A percentile compares a stretch with the other conserved stretches of the same genome.
Conservation (phyloP, 257 asterid species). For the Lycium barbarum region DNA sequence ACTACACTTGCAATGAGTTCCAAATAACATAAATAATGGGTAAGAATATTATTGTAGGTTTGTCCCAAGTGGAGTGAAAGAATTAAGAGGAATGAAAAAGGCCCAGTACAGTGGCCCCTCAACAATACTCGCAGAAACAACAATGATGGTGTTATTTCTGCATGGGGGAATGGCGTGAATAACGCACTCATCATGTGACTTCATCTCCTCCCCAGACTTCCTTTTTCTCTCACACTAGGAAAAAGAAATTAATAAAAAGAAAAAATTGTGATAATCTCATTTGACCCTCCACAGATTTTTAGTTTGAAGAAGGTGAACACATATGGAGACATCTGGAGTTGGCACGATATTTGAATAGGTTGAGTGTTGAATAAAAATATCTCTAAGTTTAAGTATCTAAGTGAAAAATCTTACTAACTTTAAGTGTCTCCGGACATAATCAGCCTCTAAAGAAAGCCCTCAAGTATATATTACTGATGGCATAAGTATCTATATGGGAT, state of each 20-base stretch:
- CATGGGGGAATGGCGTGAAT: slow-evolving; percentile 51
- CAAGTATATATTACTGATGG: no score
- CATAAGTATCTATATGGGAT: no score
- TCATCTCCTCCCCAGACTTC: neutral
- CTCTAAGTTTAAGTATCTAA: no score
- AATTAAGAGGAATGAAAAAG: neutral
- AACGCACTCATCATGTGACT: slow-evolving; percentile 40
- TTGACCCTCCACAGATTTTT: neutral
- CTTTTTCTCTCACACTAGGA: neutral
- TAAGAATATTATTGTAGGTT: slow-evolving; percentile 11
- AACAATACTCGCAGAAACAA: slow-evolving; percentile 5
- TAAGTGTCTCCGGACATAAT: no score
- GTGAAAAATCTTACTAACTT: no score
- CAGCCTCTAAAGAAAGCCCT: no score
- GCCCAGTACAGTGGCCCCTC: slow-evolving; percentile 3
- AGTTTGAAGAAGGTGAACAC: neutral
- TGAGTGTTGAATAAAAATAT: no score
- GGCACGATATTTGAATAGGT: no score
- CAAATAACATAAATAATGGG: slow-evolving; percentile 30
- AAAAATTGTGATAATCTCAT: neutral
- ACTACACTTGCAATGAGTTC: slow-evolving; percentile 27
- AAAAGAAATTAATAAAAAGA: neutral
- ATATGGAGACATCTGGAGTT: no score
- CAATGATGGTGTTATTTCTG: slow-evolving; percentile 50
- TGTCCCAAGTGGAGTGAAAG: slow-evolving; percentile 36